Conservation (phyloP, 805 yeast species). For the Kodamaea sagamina region DNA sequence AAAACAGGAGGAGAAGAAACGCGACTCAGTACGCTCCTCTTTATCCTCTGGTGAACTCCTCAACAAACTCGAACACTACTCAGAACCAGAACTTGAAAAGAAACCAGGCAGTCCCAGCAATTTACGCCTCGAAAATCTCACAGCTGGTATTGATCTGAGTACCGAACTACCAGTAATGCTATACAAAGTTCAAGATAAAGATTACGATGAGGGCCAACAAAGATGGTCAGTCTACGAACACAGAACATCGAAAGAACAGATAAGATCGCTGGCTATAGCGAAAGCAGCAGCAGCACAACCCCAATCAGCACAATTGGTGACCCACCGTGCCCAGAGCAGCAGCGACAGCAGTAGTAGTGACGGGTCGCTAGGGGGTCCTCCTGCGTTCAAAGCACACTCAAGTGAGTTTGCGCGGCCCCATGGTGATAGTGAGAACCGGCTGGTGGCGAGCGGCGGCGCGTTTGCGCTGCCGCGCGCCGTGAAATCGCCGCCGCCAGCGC, state of each 20-base stretch:
- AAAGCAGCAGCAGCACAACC: slow-evolving; percentile 6
- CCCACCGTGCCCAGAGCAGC: slow-evolving; percentile 3
- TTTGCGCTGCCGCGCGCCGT: slow-evolving; percentile 10
- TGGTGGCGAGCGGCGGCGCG: slow-evolving; percentile 9
- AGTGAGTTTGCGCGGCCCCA: slow-evolving; percentile 2
- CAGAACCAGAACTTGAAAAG: neutral
- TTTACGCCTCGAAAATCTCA: slow-evolving; percentile 19
- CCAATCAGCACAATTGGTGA: slow-evolving; percentile 8
- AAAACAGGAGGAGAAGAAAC: neutral
- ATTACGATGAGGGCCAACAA: slow-evolving; percentile 25
- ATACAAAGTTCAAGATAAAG: slow-evolving; percentile 32
- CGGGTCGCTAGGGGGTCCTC: slow-evolving; percentile 1
- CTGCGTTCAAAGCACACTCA: neutral
- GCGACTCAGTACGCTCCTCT: slow-evolving; percentile 21
- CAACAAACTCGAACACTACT: slow-evolving; percentile 20
- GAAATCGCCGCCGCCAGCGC: slow-evolving; percentile 6
- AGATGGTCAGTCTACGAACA: slow-evolving; percentile 30
- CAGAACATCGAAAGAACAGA: slow-evolving; percentile 13
- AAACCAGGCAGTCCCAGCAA: slow-evolving; percentile 7
- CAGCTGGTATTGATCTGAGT: slow-evolving; percentile 31
- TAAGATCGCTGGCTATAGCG: neutral
- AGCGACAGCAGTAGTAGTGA: slow-evolving; percentile 9
- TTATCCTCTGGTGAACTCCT: slow-evolving; percentile 35
- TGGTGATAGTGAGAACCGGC: slow-evolving; percentile 2
- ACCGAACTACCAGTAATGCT: slow-evolving; percentile 32